Evolutionary conservation across 306 rosid genomes (phyloP).

Genomic region (Sicyos edulis): DNA sequence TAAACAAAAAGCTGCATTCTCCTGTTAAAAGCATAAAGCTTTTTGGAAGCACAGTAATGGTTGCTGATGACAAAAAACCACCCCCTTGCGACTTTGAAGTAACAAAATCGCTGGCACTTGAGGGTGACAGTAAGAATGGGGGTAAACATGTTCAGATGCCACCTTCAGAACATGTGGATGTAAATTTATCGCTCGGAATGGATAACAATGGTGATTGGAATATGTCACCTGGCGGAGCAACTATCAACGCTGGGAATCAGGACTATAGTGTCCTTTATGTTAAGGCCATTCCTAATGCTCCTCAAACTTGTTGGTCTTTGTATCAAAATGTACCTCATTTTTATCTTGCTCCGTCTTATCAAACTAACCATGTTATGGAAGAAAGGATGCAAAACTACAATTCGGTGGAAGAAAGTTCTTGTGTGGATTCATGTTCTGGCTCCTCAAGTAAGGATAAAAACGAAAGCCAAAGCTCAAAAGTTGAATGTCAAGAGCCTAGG

Average conservation of each 20-base stretch:
- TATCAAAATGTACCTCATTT: constrained; percentile 37
- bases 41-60: constrained; percentile 65
- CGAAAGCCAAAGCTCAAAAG: constrained; percentile 38
- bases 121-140: constrained; percentile 23
- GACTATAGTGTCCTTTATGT: not conserved
- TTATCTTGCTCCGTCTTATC: constrained; percentile 24
- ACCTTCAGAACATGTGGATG: constrained; percentile 31
- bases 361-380: constrained; percentile 28
- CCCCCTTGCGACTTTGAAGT: constrained; percentile 26
- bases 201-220: constrained; percentile 24
- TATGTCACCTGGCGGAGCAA: constrained; percentile 21
- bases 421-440: constrained; percentile 42
- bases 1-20: constrained; percentile 24
- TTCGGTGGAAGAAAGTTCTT: constrained; percentile 38
- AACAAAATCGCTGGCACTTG: constrained; percentile 20
- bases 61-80: constrained; percentile 34
- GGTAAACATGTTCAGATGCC: constrained; percentile 29
- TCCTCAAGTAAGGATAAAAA: constrained; percentile 32
- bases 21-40: constrained; percentile 50
- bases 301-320: constrained; percentile 42
- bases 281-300: constrained; percentile 23
- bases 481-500: constrained; percentile 20
- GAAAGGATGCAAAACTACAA: constrained; percentile 30
- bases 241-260: not conserved
- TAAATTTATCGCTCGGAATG: constrained; percentile 39